phyloP scores from a whole-genome alignment of 495 filamentous ascomycete genomes.

The Neurospora sp. region DNA sequence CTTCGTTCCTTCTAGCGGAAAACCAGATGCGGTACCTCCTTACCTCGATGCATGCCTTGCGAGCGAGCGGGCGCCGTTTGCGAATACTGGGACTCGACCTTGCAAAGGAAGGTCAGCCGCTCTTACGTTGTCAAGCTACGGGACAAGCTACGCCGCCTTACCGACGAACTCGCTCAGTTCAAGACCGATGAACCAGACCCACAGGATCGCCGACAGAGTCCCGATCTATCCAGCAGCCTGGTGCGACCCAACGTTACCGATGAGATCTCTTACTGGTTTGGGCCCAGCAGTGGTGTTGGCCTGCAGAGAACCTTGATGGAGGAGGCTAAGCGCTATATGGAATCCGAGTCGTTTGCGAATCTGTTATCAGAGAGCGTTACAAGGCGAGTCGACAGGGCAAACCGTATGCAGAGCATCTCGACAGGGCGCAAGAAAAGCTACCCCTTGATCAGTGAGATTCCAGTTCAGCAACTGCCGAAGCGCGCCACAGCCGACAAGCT shows the following conservation, averaged over 20 bases:
- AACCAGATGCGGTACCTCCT: conserved; percentile 82
- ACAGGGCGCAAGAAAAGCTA: conserved; percentile 45
- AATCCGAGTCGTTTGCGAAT: conserved; percentile 75
- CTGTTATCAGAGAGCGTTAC: conserved; percentile 59
- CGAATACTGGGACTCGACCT: conserved; percentile 85
- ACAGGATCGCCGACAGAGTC: conserved; percentile 60
- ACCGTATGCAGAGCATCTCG: conserved; percentile 27
- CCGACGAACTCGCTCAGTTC: conserved; percentile 57
- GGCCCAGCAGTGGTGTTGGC: conserved; percentile 85
- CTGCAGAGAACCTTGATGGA: conserved; percentile 93
- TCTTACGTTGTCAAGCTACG: conserved; percentile 83
- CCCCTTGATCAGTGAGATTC: conserved; percentile 65
- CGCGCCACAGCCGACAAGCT: conserved; percentile 58
- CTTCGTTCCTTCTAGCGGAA: conserved; percentile 53
- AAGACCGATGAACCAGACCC: conserved; percentile 53
- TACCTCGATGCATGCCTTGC: conserved; percentile 87
- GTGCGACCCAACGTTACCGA: conserved; percentile 73
- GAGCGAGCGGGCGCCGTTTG: conserved; percentile 80
- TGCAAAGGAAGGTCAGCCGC: conserved; percentile 65
- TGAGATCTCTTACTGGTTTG: conserved; percentile 74
- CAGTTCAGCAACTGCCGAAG: conserved; percentile 59
- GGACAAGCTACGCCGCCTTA: conserved; percentile 65
- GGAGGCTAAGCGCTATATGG: conserved; percentile 78
- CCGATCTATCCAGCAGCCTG: conserved; percentile 71
- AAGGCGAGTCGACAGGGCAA: conserved; percentile 18